Evolutionary conservation across 352 stramenopile species (phyloP), one percentile per base, ranked within the genome.

Genomic region (Albugo candida): DNA sequence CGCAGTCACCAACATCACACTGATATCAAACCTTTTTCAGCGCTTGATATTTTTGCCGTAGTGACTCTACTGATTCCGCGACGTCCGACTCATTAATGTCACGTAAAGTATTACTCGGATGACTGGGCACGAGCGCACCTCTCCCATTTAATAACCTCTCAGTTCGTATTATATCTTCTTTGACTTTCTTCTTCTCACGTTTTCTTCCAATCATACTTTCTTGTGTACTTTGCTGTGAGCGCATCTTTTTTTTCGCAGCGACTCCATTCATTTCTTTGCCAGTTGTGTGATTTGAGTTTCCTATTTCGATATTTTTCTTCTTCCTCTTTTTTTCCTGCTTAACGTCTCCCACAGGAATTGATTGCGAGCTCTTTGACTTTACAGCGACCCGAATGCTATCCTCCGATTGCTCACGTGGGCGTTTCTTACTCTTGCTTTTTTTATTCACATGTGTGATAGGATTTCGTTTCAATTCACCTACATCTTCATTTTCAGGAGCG

Each of bases 1-100:
- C n/a, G 39, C 8, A 19, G n/a, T 17, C 19, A 20, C 34, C 0
- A 19, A 16, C 34, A 38, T 11, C 5, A 47, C 6, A 5, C 41
- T n/a, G 20, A 21, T 10, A 17, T 19, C 48, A 36, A 38, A 71
- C 62, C 45, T 76, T 51, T 49, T 63, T 69, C 48, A 75, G 63
- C 38, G 45, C 57, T 13, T 67, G 54, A 41, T 79, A 69, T 48
- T 76, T 79, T 40, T 75, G 56, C 44, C 51, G 51, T 36, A 62
- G 43, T 20, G 44, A 37, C 38, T 37, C 17, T 12, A 55, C 31
- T 3, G 58, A 45, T 11, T 36, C 13, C 51, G 50, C 13, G 24
- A 27, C 34, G 36, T 52, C 38, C 10, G 5, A 13, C 19, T 39
- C 14, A 16, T 35, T 36, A 16, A 5, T 49, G 11, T 38, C 21